Conservation (phyloP, 495 filamentous ascomycete genomes). For the Rhizodiscina lignyota region DNA sequence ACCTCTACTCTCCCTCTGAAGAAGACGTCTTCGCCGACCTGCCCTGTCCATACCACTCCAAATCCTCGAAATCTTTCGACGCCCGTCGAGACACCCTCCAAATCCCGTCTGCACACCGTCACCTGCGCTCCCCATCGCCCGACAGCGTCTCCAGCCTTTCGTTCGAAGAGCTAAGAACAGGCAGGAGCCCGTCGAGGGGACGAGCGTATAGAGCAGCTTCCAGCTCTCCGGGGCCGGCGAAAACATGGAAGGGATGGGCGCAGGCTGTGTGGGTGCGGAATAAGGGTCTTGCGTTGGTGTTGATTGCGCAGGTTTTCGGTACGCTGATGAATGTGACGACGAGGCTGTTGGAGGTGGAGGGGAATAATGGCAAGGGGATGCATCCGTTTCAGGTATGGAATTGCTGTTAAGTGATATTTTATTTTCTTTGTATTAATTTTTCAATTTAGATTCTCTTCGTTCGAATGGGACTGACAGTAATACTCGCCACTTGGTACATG, state of each 20-base stretch:
- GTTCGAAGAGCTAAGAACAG: slow-evolving; percentile 16
- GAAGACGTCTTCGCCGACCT: too few species aligned
- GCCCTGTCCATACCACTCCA: too few species aligned
- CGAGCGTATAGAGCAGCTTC: not conserved
- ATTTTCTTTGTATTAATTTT: not conserved
- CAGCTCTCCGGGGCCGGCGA: not conserved
- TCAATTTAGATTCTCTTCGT: slow-evolving; percentile 53
- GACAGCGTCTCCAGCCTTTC: slow-evolving; percentile 21
- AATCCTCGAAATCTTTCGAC: too few species aligned
- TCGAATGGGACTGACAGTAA: slow-evolving; percentile 61
- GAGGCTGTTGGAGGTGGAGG: slow-evolving; percentile 59
- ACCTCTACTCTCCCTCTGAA: too few species aligned
- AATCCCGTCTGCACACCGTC: too few species aligned
- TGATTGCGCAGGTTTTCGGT: slow-evolving; percentile 68
- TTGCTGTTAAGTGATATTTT: not conserved
- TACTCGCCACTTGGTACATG: slow-evolving; percentile 58
- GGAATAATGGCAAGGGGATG: slow-evolving; percentile 43
- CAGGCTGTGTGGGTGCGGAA: slow-evolving; percentile 32
- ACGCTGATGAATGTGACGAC: slow-evolving; percentile 79
- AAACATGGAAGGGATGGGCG: slow-evolving; percentile 10
- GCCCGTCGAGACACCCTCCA: too few species aligned
- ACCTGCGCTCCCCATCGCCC: slow-evolving; percentile 18
- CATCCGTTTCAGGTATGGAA: slow-evolving; percentile 60
- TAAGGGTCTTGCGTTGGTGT: slow-evolving; percentile 57
- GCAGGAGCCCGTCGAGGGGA: slow-evolving; percentile 1